A percentile compares a stretch with the other conserved stretches of the same genome.
phyloP scores from a whole-genome alignment of 495 filamentous ascomycete genomes.

The Neurospora sp. region DNA sequence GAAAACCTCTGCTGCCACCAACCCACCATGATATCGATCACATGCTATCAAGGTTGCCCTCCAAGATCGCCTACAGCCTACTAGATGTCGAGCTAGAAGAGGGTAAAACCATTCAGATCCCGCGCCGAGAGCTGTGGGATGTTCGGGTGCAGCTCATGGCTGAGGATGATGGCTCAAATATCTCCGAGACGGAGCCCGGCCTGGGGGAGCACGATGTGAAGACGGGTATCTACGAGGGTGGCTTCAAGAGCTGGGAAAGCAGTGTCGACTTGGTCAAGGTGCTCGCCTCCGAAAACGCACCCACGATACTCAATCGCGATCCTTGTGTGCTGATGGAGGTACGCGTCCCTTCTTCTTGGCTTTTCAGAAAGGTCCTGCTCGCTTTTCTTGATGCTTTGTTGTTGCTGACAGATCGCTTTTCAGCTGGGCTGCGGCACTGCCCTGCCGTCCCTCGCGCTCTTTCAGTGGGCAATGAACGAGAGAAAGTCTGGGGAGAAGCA shows the following conservation, averaged over 20 bases:
- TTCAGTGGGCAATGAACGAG: slow-evolving; percentile 52
- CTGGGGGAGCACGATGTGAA: slow-evolving; percentile 77
- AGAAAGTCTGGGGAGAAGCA: slow-evolving; percentile 15
- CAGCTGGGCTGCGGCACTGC: slow-evolving; percentile 90
- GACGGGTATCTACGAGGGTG: slow-evolving; percentile 88
- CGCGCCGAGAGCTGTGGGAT: slow-evolving; percentile 85
- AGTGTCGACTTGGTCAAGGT: slow-evolving; percentile 75
- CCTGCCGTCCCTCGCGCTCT: slow-evolving; percentile 67
- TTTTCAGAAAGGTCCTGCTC: background rate
- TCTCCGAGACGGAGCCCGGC: slow-evolving; percentile 35
- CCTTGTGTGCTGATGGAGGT: slow-evolving; percentile 65
- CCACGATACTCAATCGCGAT: slow-evolving; percentile 36
- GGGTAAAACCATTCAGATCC: slow-evolving; percentile 44
- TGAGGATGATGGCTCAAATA: slow-evolving; percentile 48
- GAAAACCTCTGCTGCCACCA: slow-evolving; percentile 39
- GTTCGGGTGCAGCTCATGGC: slow-evolving; percentile 90
- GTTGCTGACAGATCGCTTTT: slow-evolving; percentile 15
- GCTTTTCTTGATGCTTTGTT: background rate
- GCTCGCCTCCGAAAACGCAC: slow-evolving; percentile 47
- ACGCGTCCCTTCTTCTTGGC: slow-evolving; percentile 13
- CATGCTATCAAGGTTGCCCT: slow-evolving; percentile 62
- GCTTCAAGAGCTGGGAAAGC: slow-evolving; percentile 99
- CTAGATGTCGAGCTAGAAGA: slow-evolving; percentile 44
- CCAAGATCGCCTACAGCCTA: slow-evolving; percentile 64
- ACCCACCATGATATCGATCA: slow-evolving; percentile 29